Percentiles rank a stretch among this genome's conserved stretches.
Conservation (phyloP, 176 grass and related monocot genomes). For the Lolium multiflorum region DNA sequence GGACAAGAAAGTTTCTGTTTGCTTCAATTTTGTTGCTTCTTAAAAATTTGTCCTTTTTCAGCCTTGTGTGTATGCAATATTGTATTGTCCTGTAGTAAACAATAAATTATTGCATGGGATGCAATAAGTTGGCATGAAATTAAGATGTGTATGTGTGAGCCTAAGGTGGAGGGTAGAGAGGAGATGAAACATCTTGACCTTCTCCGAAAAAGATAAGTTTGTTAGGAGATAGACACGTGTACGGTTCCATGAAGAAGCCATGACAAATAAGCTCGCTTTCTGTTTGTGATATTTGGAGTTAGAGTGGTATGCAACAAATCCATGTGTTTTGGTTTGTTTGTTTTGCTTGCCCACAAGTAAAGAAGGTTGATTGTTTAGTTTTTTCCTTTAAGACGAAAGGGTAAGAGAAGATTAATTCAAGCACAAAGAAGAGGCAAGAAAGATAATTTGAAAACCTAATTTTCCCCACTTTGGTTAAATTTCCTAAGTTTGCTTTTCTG, state of each 20-base stretch:
- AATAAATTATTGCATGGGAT: constrained; percentile 23
- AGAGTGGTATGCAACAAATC: not conserved
- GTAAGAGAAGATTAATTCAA: not conserved
- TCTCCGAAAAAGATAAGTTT: not conserved
- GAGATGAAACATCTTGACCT: not conserved
- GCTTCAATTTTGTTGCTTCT: not conserved
- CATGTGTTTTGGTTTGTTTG: not conserved
- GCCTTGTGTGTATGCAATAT: not conserved
- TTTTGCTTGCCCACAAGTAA: constrained; percentile 25
- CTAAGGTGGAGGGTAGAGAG: not conserved
- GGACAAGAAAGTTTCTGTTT: not conserved
- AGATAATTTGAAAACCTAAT: constrained; percentile 1
- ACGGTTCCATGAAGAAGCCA: not conserved
- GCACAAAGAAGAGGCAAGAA: not conserved
- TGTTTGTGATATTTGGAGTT: not conserved
- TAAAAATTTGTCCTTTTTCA: not conserved
- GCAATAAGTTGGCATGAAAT: constrained; percentile 12
- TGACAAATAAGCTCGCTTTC: not conserved
- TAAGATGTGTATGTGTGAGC: not conserved
- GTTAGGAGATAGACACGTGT: not conserved
- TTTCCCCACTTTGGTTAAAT: not conserved
- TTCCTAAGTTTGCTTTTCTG: not conserved
- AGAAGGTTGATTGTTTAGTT: not conserved
- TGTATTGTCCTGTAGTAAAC: constrained; percentile 5
- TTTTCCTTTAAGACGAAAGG: not conserved